Evolutionary conservation across 306 rosid genomes (phyloP), one percentile per base, ranked within the genome.

Genomic region (Lathyrus oleraceus): DNA sequence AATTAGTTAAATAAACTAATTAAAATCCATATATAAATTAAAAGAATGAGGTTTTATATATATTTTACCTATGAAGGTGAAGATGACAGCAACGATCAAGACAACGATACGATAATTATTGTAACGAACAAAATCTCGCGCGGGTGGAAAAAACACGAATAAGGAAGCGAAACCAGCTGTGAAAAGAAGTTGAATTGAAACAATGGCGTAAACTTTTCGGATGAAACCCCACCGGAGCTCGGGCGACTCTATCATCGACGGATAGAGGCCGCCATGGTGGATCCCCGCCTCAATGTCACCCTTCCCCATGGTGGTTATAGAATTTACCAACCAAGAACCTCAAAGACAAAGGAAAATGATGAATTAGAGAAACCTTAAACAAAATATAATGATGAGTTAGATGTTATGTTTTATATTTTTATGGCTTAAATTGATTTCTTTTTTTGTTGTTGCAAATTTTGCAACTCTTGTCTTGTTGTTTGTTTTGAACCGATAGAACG

Each of bases 151-250:
- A 27, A 77, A 73, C 14, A 78, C 52, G 69, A 79, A 81, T 8
- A 76, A 0, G 17, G 72, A 39, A 7, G 88, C 67, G 0, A 76
- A 35, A 0, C 40, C 74, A 5, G 79, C 69, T 0, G 91, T 81
- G 65, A 80, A 32, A 8, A 81, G 78, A 12, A 84, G 47, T 28
- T 86, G 88, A 28, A 74, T 1, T 1, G 83, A 38, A 32, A 86
- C 60, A 45, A 86, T 81, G 15, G 10, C 0, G 6, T 86, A 86
- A 52, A 86, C 88, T 66, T 84, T 84, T 0, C 91, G 81, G 51
- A 86, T 79, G 69, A 86, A 86, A 28, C 79, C 85, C 91, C 91
- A 86, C 0, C 78, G 83, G n/a, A 79, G 82, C 45, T 81, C 72
- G 1, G 88, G 83, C 10, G 73, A 75, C n/a, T 83, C 88, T 5